Evolutionary conservation across 257 asterid genomes (phyloP), one percentile per base, ranked within the genome.

Genomic region (Nicotiana obtusifolia): DNA sequence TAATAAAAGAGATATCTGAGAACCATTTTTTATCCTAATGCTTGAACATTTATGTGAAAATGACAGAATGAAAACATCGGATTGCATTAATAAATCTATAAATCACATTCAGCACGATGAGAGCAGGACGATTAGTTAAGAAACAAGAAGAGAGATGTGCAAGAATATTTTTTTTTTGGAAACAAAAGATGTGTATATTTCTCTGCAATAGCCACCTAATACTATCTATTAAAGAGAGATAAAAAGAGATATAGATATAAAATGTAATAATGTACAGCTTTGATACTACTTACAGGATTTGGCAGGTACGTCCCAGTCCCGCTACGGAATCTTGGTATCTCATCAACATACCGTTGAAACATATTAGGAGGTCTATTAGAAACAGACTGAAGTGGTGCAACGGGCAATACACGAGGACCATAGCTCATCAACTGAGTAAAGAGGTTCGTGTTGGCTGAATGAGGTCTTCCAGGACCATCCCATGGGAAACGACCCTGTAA

Each of bases 261-360:
- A 82, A 78, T 61, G 61, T 15, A 49, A 16, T 1, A 26, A 80
- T 31, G 30, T 3, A 81, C 26, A 65, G 53, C 6, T 11, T 7
- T 80, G 80, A 82, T 14, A 82, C 31, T 24, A 85, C 98, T 94
- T 88, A 96, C 99, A 82, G 97, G 98, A 91, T 94, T 93, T 24
- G 99, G 99, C 85, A 94, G 90, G 88, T 94, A 96, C 49, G 98
- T 94, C 83, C 99, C 99, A 28, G 99, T 96, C 88, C 99, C 99
- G 26, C 92, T 90, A 76, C 97, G 97, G 79, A 89, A 90, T 87
- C 97, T 89, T 33, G 98, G 98, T 88, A 91, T 82, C 75, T 91
- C 98, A 82, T 96, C 98, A 33, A 85, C 84, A 84, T 87, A 90
- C 28, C 57, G 89, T 80, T 88, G 99, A 89, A 89, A 96, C 80